phyloP scores from a whole-genome alignment of 139 green algal genomes.

The Micractinium sp. region DNA sequence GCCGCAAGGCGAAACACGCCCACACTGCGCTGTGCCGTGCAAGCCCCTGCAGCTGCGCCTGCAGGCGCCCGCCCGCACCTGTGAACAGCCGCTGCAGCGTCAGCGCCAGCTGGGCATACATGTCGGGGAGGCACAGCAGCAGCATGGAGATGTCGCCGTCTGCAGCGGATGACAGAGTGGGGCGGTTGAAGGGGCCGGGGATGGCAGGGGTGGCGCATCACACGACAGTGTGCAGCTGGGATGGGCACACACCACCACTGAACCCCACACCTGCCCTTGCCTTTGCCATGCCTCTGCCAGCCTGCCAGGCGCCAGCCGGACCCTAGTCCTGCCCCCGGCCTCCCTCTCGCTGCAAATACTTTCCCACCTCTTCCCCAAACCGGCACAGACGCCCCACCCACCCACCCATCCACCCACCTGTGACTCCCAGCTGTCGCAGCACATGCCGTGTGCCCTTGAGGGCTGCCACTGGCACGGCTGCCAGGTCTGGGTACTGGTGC shows the following conservation, averaged over 20 bases:
- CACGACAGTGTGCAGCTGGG: no score
- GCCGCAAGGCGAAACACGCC: neutral
- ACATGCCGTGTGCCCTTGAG: constrained; percentile 4
- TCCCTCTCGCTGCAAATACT: neutral
- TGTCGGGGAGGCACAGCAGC: neutral
- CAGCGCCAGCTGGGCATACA: neutral
- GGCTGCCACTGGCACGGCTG: neutral
- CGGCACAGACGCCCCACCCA: neutral
- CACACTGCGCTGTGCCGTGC: neutral
- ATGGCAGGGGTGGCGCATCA: no score
- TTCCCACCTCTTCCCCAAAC: neutral
- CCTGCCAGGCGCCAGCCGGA: neutral
- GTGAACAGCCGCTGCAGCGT: neutral
- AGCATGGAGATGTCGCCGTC: neutral
- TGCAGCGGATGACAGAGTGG: neutral
- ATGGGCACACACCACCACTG: neutral
- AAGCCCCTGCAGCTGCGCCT: neutral
- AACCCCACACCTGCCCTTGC: neutral
- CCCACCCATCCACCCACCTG: neutral
- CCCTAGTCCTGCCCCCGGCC: no score
- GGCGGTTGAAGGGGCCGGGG: no score
- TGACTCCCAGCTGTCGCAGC: constrained; percentile 7
- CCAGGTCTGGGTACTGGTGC: neutral
- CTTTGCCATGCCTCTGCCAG: neutral
- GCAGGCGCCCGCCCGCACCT: neutral